Evolutionary conservation across 2,329 filamentous ascomycete species (phyloP), one percentile per base, ranked within the genome.

Genomic region (Neocatenulostroma microsporum): DNA sequence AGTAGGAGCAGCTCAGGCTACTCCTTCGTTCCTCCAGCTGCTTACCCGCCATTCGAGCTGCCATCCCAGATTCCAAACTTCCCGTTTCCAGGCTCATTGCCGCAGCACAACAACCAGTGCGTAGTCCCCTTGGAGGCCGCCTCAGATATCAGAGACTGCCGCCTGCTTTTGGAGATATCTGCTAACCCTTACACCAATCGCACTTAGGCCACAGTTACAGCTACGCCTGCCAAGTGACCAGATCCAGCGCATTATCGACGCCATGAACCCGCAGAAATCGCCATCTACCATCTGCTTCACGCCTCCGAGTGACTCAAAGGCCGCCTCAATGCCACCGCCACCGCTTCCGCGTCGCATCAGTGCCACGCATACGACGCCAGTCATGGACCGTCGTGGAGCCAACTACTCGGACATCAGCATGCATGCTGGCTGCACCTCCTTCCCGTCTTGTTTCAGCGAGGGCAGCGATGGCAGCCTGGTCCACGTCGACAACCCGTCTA

Each of bases 371-470:
- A 21, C 24, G n/a, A 28, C 24, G 12, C 24, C 32, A 10, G 29
- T 29, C 14, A 20, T 8, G n/a, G 39, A 45, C 21, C 36, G 45
- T 26, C 45, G 47, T 27, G 47, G 47, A 24, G 41, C 23, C 14
- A 39, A 40, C 12, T 48, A 45, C 34, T 58, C 55, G 3, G 56
- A 60, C 33, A 43, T 59, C 40, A 58, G 54, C 41, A 60, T 60
- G 57, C 57, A 60, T 36, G 39, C 45, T 14, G 39, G 44, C 25
- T 60, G 54, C 41, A 44, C 42, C 6, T 37, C 46, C 24, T 60
- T 48, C 26, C 56, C 57, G 10, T 36, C 29, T 7, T 59, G 56
- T 44, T 52, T 47, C 17, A 34, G 42, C 9, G 53, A 58, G 31
- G 53, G 54, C 23, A 41, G 30, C 17, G 41, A 51, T 12, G 45